phyloP scores from a whole-genome alignment of 331 rosid species.

The Cydonia oblonga region DNA sequence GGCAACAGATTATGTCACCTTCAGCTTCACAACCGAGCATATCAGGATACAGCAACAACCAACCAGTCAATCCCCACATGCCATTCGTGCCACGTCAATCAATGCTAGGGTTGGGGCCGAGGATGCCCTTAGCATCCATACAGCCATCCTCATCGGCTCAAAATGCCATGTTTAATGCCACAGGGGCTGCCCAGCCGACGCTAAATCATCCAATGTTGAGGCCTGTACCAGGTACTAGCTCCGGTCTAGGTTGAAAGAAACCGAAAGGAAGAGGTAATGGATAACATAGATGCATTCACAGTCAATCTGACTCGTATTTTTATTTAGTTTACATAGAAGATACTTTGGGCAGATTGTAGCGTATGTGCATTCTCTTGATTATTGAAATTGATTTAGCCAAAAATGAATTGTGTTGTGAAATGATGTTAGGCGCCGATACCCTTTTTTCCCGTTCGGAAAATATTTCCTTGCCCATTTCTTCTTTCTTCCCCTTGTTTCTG shows the following conservation, averaged over 20 bases:
- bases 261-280: slow-evolving; percentile 16
- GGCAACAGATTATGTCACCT: slow-evolving; percentile 67
- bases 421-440: too few species aligned
- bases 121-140: slow-evolving; percentile 71
- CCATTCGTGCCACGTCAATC: slow-evolving; percentile 68
- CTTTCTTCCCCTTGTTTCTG: neutral
- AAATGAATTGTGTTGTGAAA: slow-evolving; percentile 22
- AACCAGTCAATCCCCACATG: slow-evolving; percentile 69
- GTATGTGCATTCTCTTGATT: slow-evolving; percentile 37
- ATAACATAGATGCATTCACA: slow-evolving; percentile 28
- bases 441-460: too few species aligned
- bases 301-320: slow-evolving; percentile 16
- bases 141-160: slow-evolving; percentile 64
- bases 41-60: slow-evolving; percentile 66
- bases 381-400: slow-evolving; percentile 22
- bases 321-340: slow-evolving; percentile 11
- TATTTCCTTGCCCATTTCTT: too few species aligned
- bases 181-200: slow-evolving; percentile 53
- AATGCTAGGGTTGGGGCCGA: slow-evolving; percentile 76
- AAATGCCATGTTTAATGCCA: slow-evolving; percentile 57
- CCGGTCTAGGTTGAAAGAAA: slow-evolving; percentile 69
- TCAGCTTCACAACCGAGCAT: slow-evolving; percentile 76
- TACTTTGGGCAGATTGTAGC: slow-evolving; percentile 28
- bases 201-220: slow-evolving; percentile 71
- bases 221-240: slow-evolving; percentile 79